Conservation (phyloP, 1,284 basidiomycete genomes). For the Ceratobasidium papillatum region DNA sequence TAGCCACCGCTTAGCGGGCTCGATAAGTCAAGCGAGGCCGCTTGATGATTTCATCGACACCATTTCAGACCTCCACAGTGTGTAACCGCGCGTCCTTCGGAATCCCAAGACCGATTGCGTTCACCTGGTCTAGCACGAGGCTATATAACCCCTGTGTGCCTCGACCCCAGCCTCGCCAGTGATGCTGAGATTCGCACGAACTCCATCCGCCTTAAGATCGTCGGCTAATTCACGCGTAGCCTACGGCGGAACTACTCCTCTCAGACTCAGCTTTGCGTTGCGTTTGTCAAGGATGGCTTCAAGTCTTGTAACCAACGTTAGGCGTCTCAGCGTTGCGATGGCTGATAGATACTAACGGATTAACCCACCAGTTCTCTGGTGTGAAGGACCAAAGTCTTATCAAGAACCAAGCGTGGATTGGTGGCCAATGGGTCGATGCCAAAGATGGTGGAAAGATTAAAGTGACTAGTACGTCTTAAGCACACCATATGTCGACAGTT, state of each 20-base stretch:
- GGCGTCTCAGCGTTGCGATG: background rate
- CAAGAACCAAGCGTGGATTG: conserved; percentile 78
- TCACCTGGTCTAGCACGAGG: background rate
- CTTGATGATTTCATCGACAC: conserved; percentile 7
- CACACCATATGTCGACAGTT: background rate
- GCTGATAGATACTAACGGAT: background rate
- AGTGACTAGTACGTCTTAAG: conserved; percentile 71
- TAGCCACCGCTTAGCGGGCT: conserved; percentile 33
- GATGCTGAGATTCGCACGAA: conserved; percentile 36
- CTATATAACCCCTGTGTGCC: conserved; percentile 1
- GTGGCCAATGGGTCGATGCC: conserved; percentile 85
- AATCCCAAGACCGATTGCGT: background rate
- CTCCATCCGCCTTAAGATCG: conserved; percentile 19
- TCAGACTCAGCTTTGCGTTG: conserved; percentile 10
- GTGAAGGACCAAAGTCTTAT: conserved; percentile 80
- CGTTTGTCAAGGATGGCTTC: conserved; percentile 31
- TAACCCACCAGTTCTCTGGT: conserved; percentile 36
- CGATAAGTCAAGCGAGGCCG: conserved; percentile 5
- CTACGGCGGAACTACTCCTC: background rate
- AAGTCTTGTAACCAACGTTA: conserved; percentile 12
- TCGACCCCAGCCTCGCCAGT: background rate
- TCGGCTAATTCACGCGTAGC: background rate
- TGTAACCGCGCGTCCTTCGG: conserved; percentile 1
- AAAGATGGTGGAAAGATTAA: conserved; percentile 72
- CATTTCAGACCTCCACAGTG: conserved; percentile 13